Evolutionary conservation across 331 rosid species (phyloP).

Genomic region (Malus hybrid): DNA sequence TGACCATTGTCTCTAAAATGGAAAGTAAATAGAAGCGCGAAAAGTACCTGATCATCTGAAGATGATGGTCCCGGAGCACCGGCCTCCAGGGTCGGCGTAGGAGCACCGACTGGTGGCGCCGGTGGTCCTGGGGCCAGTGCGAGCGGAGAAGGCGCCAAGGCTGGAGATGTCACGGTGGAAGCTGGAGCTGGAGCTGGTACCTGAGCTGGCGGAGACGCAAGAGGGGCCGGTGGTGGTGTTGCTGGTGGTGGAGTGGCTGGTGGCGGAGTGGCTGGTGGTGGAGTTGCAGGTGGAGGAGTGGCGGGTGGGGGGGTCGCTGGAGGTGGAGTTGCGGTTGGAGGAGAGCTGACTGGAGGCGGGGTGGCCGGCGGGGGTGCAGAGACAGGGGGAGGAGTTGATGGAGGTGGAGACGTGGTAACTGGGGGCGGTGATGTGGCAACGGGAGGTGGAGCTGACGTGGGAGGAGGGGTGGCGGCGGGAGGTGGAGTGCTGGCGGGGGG

Average conservation of each 20-base stretch:
- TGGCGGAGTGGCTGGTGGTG: conserved; percentile 10
- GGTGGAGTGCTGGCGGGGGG: conserved; percentile 35
- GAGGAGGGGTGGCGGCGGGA: conserved; percentile 13
- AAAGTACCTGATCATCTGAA: conserved; percentile 32
- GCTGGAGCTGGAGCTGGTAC: conserved; percentile 40
- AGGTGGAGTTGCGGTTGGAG: conserved; percentile 31
- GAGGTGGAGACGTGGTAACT: conserved; percentile 19
- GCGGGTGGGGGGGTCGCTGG: conserved; percentile 28
- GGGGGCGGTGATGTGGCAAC: conserved; percentile 26
- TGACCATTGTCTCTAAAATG: not conserved
- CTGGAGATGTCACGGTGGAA: conserved; percentile 19
- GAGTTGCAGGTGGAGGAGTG: conserved; percentile 32
- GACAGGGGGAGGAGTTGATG: conserved; percentile 22
- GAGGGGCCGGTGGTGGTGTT: conserved; percentile 27
- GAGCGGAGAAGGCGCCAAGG: conserved; percentile 32
- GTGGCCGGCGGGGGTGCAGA: conserved; percentile 41
- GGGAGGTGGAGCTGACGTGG: conserved; percentile 19
- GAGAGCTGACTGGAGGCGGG: conserved; percentile 25
- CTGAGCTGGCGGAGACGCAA: conserved; percentile 26
- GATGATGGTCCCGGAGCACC: conserved; percentile 31
- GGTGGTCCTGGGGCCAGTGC: conserved; percentile 33
- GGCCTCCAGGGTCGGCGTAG: conserved; percentile 31
- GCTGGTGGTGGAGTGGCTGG: conserved; percentile 26
- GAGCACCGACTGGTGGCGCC: conserved; percentile 26
- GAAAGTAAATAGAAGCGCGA: not conserved